Base-by-base conservation (phyloP, 345 rosid species). In the Eucalyptus paniculata region DNA sequence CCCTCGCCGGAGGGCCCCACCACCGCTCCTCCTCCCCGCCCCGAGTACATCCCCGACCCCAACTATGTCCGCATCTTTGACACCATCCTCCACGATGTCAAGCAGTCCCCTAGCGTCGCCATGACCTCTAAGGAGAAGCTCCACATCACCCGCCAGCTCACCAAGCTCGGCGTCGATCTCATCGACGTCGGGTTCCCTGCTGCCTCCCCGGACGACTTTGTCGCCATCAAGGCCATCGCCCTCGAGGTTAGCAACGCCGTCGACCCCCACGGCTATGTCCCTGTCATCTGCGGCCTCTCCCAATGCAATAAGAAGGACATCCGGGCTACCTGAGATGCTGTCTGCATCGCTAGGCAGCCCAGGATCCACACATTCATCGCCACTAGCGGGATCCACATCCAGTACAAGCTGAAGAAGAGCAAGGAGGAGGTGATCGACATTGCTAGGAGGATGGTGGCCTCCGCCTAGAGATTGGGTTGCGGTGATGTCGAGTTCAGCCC, bases 131-230 rank as follows among this genome's bases (percentile, higher is more conserved):
- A 50, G 51, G 51, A 50, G 51, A 50, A 50, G 51, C 99, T 5
- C 49, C 54, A 94, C 91, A 96, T 98, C 67, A 98, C 99, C 28
- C 97, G 97, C 45, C 98, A 97, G 91, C 94, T 97, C 2, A 93
- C 97, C 8, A 97, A 94, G 91, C 96, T 97, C 58, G 97, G 97
- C 28, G 97, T 98, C 1, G 99, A 98, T 90, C 92, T 96, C 15
- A 98, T 98, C 19, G 97, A 98, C 67, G 99, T 97, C 5, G 99
- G 99, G 2, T 98, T 98, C 62, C 99, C 99, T 1, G 96, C 97
- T 4, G 95, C 98, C 4, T 98, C 99, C 18, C 90, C 91, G 16
- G 99, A 96, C 37, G 98, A 98, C 86, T 98, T 97, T 13, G 97
- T 94, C 88, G 98, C 98, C 1, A 98, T 98, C 12, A 95, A 90